phyloP scores from a whole-genome alignment of 345 rosid genomes.

The Brassica juncea region DNA sequence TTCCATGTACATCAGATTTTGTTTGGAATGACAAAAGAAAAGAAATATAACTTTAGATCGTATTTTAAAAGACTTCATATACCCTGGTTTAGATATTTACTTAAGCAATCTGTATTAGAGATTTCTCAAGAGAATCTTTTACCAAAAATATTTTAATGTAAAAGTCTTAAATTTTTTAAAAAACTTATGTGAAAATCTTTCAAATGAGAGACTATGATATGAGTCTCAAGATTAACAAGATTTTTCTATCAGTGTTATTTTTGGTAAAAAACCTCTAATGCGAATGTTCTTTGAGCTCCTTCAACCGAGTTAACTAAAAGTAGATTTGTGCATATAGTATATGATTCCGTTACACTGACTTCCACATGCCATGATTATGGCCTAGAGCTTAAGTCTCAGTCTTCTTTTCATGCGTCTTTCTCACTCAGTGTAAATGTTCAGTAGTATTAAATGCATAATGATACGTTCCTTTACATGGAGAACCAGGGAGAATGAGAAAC shows the following conservation, averaged over 20 bases:
- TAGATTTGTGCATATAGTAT: neutral
- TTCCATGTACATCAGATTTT: neutral
- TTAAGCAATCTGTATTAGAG: too few relatives aligned
- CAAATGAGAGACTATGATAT: too few relatives aligned
- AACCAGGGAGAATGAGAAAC: constrained; percentile 29
- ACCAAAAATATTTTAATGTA: too few relatives aligned
- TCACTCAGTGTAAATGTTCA: constrained; percentile 23
- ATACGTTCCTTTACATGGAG: constrained; percentile 4
- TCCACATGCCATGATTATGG: constrained; percentile 26
- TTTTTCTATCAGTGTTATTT: too few relatives aligned
- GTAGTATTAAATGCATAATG: constrained; percentile 29
- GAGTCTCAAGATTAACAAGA: too few relatives aligned
- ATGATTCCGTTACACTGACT: constrained; percentile 22
- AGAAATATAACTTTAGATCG: neutral
- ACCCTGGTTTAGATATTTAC: neutral
- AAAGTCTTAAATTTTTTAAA: too few relatives aligned
- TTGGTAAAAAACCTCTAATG: too few relatives aligned
- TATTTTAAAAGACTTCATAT: neutral
- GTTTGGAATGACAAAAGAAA: neutral
- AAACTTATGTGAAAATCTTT: too few relatives aligned
- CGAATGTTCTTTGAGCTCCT: neutral
- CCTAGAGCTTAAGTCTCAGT: constrained; percentile 29
- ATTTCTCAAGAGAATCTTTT: too few relatives aligned
- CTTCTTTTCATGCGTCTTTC: constrained; percentile 21
- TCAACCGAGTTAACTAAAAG: neutral